phyloP scores from a whole-genome alignment of 257 asterid genomes.

The Rauvolfia tetraphylla region DNA sequence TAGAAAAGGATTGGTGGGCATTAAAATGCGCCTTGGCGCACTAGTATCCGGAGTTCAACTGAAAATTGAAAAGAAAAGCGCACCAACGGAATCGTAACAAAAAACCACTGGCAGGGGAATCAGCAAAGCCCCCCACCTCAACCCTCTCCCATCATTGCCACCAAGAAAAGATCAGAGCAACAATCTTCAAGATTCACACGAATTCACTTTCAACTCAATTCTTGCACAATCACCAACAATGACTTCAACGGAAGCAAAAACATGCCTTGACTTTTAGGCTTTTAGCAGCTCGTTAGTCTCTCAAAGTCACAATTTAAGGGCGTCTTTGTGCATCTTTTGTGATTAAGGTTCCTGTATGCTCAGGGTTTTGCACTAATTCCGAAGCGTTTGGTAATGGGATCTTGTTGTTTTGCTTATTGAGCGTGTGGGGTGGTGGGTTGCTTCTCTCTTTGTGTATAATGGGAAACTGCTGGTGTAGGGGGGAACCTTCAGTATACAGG shows the following conservation, averaged over 20 bases:
- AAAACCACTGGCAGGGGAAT: slow-evolving; percentile 9
- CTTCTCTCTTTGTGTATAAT: slow-evolving; percentile 30
- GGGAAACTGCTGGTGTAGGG: slow-evolving; percentile 72
- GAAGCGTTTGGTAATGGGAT: slow-evolving; percentile 20
- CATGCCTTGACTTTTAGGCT: not conserved
- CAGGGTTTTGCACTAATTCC: slow-evolving; percentile 1
- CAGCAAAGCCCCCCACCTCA: slow-evolving; percentile 13
- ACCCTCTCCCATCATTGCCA: slow-evolving; percentile 42
- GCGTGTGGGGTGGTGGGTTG: slow-evolving; percentile 27
- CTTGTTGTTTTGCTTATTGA: slow-evolving; percentile 12
- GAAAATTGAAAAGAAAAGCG: slow-evolving; percentile 24
- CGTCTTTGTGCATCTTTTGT: not conserved
- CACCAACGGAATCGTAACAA: slow-evolving; percentile 23
- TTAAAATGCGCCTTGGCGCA: slow-evolving; percentile 34
- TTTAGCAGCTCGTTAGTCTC: slow-evolving; percentile 12
- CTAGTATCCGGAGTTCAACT: slow-evolving; percentile 16
- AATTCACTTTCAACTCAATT: slow-evolving; percentile 7
- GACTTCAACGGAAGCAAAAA: not conserved
- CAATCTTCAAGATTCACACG: slow-evolving; percentile 13
- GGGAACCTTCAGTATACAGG: slow-evolving; percentile 47
- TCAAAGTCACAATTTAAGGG: not conserved
- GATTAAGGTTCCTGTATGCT: slow-evolving; percentile 2
- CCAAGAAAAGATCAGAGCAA: slow-evolving; percentile 15
- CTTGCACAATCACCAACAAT: slow-evolving; percentile 7
- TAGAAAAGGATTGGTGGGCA: slow-evolving; percentile 38